Percentiles rank a stretch among this genome's conserved stretches.
phyloP scores from a whole-genome alignment of 805 yeast genomes.

The Cyberlindnera misumaiensis region DNA sequence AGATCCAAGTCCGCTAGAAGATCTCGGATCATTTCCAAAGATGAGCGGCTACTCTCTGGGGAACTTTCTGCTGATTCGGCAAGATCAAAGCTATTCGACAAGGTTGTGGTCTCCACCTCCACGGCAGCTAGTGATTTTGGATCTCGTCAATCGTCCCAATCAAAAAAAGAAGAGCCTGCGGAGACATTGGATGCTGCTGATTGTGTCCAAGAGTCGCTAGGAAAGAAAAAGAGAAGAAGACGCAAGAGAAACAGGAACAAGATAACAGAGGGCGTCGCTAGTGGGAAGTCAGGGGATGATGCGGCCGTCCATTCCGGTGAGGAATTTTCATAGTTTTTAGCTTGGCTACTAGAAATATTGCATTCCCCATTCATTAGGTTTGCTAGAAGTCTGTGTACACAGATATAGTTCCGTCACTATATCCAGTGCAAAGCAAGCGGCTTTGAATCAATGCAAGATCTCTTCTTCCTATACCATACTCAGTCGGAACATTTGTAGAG shows the following conservation, averaged over 20 bases:
- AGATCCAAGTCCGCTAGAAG: conserved; percentile 6
- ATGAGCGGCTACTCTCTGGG: neutral
- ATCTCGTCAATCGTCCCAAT: neutral
- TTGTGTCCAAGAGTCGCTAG: neutral
- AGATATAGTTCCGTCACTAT: conserved; percentile 48
- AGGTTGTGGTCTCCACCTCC: neutral
- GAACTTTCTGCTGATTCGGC: conserved; percentile 3
- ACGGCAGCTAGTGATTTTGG: neutral
- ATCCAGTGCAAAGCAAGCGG: conserved; percentile 40
- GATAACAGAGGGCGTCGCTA: neutral
- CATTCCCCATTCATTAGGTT: neutral
- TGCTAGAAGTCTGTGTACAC: conserved; percentile 24
- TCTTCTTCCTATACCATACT: conserved; percentile 13
- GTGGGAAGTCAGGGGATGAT: conserved; percentile 2
- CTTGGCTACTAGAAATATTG: no score
- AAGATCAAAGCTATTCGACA: conserved; percentile 5
- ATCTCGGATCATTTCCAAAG: conserved; percentile 4
- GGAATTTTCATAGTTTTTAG: no score
- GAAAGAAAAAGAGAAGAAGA: conserved; percentile 12
- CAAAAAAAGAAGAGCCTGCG: neutral
- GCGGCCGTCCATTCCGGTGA: no score
- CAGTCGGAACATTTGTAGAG: conserved; percentile 1
- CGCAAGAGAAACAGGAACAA: conserved; percentile 8
- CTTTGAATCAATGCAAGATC: conserved; percentile 15
- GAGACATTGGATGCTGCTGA: neutral